Percentiles rank a stretch among this genome's conserved stretches.
phyloP scores from a whole-genome alignment of 2,329 filamentous ascomycete genomes.

The Hypomyces rosellus region DNA sequence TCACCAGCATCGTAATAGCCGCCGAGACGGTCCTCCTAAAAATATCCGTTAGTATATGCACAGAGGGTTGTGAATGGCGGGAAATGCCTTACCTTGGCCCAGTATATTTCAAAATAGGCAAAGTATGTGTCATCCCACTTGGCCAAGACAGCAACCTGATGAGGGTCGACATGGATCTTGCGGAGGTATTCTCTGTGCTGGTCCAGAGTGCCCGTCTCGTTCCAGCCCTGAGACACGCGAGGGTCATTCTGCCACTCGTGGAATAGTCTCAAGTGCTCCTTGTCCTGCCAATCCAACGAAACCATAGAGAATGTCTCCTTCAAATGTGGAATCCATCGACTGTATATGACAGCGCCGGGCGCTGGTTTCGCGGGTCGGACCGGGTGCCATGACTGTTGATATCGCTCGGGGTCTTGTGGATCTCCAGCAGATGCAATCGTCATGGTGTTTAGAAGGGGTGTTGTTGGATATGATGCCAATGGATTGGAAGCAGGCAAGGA shows the following conservation, averaged over 20 bases:
- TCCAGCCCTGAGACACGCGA: slow-evolving; percentile 73
- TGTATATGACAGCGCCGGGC: slow-evolving; percentile 67
- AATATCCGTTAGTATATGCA: not conserved
- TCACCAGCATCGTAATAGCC: slow-evolving; percentile 50
- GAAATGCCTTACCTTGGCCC: slow-evolving; percentile 47
- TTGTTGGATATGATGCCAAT: slow-evolving; percentile 41
- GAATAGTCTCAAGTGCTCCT: slow-evolving; percentile 62
- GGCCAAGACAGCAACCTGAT: slow-evolving; percentile 64
- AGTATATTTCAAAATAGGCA: slow-evolving; percentile 76
- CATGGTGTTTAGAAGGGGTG: slow-evolving; percentile 42
- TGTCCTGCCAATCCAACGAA: slow-evolving; percentile 60
- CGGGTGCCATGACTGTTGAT: slow-evolving; percentile 59
- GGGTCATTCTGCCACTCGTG: slow-evolving; percentile 80
- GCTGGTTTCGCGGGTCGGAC: slow-evolving; percentile 64
- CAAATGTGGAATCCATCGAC: slow-evolving; percentile 70
- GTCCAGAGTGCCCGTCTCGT: slow-evolving; percentile 68
- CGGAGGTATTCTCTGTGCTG: slow-evolving; percentile 68
- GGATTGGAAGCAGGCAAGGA: slow-evolving; percentile 30
- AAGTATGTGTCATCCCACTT: slow-evolving; percentile 66
- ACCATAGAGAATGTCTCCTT: slow-evolving; percentile 72
- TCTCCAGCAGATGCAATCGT: slow-evolving; percentile 34
- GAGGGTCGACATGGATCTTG: slow-evolving; percentile 62
- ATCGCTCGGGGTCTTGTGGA: slow-evolving; percentile 33
- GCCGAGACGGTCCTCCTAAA: slow-evolving; percentile 49
- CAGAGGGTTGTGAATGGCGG: not conserved